Conservation (phyloP, 2,329 filamentous ascomycete species). For the Monosporascus cannonballus region DNA sequence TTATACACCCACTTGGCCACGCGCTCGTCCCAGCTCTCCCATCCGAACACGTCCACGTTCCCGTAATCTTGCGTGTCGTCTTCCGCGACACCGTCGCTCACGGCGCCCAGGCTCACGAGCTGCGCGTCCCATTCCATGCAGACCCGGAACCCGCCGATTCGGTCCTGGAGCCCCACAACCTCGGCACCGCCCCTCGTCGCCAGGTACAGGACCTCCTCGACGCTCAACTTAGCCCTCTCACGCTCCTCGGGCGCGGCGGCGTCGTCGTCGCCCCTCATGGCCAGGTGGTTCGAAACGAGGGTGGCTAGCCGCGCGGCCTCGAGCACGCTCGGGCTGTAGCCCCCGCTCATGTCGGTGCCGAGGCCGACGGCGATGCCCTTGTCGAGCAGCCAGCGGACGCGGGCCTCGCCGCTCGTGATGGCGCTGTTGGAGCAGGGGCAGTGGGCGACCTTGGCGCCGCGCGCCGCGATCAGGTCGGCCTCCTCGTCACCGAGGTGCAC, state of each 20-base stretch:
- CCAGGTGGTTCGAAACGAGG: constrained; percentile 68
- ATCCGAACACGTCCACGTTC: constrained; percentile 83
- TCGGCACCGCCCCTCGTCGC: constrained; percentile 82
- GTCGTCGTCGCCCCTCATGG: constrained; percentile 38
- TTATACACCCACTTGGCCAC: constrained; percentile 93
- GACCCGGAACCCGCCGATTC: constrained; percentile 74
- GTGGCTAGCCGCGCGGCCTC: constrained; percentile 78
- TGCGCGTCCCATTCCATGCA: constrained; percentile 92
- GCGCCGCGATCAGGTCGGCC: constrained; percentile 52
- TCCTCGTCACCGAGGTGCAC: constrained; percentile 69
- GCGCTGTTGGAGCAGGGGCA: constrained; percentile 84
- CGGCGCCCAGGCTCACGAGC: constrained; percentile 58
- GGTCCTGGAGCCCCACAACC: constrained; percentile 66
- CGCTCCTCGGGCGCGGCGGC: constrained; percentile 6
- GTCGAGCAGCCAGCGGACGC: constrained; percentile 68
- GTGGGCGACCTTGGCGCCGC: constrained; percentile 67
- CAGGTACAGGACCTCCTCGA: constrained; percentile 81
- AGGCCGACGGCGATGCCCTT: constrained; percentile 74
- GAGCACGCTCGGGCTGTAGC: constrained; percentile 75
- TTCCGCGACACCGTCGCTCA: constrained; percentile 35
- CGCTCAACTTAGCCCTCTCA: constrained; percentile 61
- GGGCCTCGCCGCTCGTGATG: constrained; percentile 72
- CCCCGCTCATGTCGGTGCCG: constrained; percentile 87
- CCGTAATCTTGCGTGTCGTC: constrained; percentile 37
- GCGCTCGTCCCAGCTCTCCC: constrained; percentile 80